Conservation (phyloP, 129 eudicot genomes). For the Dittrichia graveolens region DNA sequence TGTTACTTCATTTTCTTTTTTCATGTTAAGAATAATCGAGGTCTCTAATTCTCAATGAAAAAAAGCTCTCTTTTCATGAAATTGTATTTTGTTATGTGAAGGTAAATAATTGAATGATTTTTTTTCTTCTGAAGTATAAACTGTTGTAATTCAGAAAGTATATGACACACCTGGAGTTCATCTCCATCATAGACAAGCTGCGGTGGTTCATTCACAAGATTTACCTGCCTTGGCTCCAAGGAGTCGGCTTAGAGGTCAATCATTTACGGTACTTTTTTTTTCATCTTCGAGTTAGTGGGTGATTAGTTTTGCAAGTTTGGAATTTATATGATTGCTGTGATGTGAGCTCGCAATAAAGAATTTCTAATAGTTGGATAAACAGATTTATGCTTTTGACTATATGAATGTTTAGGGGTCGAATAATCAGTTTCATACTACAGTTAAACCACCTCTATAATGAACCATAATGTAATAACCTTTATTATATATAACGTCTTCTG, state of each 20-base stretch:
- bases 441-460: too few species aligned
- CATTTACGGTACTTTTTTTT: constrained; percentile 52
- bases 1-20: background rate
- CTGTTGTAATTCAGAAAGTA: constrained; percentile 60
- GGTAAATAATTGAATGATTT: constrained; percentile 2
- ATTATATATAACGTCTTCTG: too few species aligned
- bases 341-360: background rate
- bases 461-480: too few species aligned
- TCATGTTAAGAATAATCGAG: background rate
- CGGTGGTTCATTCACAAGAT: constrained; percentile 88
- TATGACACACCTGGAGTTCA: constrained; percentile 98
- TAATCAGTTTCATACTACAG: background rate
- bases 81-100: background rate
- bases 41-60: background rate
- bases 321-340: background rate
- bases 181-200: constrained; percentile 98
- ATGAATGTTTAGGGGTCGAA: too few species aligned
- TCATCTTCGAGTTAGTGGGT: background rate
- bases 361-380: constrained; percentile 5
- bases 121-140: constrained; percentile 4
- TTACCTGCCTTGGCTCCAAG: constrained; percentile 88
- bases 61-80: background rate
- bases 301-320: background rate
- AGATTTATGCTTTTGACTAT: background rate
- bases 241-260: constrained; percentile 86